Evolutionary conservation across 768 basidiomycete genomes (phyloP), one percentile per base, ranked within the genome.

Genomic region (Mycena chlorophos): DNA sequence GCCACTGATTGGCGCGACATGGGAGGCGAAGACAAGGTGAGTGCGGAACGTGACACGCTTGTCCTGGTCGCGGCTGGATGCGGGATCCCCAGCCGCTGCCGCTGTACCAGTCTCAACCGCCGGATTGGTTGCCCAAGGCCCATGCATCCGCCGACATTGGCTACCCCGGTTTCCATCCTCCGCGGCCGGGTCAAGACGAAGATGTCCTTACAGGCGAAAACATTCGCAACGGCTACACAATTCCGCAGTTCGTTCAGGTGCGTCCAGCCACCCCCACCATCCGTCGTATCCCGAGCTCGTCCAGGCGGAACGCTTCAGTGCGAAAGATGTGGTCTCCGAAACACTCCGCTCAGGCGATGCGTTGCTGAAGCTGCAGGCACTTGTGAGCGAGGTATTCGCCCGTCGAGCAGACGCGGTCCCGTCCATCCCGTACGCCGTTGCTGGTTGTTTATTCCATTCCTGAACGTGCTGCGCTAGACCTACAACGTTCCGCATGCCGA

Each of bases 401-500:
- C 82, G 87, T 30, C 80, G 84, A 46, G 75, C 78, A 8, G 85
- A 88, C 50, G 75, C 69, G 51, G 68, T 80, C 12, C 78, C 86
- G 19, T 52, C 76, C 3, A 73, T 93, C 42, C 86, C 88, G 91
- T 91, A 67, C 62, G 88, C 74, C 48, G 10, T 26, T 29, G 52
- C 4, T 28, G 23, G 28, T 34, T 8, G 25, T 46, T 28, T 39
- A 13, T 49, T 22, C 29, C 25, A 22, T 28, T 40, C 30, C 28
- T 19, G 46, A 25, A 34, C 19, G 53, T 25, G 6, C 49, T 62
- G 8, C 16, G 29, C 6, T 60, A 88, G 90, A 14, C 56, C 80
- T 4, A 84, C 85, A 22, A 79, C 85, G 1, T 94, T 91, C 69
- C 87, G 86, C 49, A 82, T 93, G 62, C 91, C 91, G 0, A 83